A percentile compares a stretch with the other conserved stretches of the same genome.
Evolutionary conservation across 2,329 filamentous ascomycete genomes (phyloP).

Genomic region (Lecanoromycetidae sp.): DNA sequence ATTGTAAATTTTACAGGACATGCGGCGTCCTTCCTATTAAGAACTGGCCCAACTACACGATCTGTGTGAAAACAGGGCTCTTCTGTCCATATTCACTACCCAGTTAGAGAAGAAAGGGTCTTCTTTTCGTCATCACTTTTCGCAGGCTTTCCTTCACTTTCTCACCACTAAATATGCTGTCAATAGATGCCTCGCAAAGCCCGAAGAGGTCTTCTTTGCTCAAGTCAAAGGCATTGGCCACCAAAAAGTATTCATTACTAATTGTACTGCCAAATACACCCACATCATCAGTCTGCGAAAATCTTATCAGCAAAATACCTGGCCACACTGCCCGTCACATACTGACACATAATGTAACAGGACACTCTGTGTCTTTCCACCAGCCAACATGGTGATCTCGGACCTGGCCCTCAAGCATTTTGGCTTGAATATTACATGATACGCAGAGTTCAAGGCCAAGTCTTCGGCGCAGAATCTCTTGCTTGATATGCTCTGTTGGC

Average conservation of each 20-base stretch:
- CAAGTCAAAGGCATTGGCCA: conserved; percentile 57
- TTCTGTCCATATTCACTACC: too few relatives aligned
- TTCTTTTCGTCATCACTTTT: not conserved
- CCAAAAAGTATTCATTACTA: conserved; percentile 65
- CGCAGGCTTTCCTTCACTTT: conserved; percentile 36
- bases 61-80: too few relatives aligned
- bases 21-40: too few relatives aligned
- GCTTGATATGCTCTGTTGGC: conserved; percentile 49
- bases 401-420: conserved; percentile 55
- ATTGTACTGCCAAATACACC: conserved; percentile 66
- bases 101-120: too few relatives aligned
- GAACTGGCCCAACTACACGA: too few relatives aligned
- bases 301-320: not conserved
- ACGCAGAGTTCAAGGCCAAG: conserved; percentile 65
- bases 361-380: conserved; percentile 50
- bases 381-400: conserved; percentile 64
- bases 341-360: conserved; percentile 58
- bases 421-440: conserved; percentile 68
- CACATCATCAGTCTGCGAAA: conserved; percentile 62
- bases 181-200: conserved; percentile 49
- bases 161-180: conserved; percentile 54
- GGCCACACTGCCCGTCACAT: not conserved
- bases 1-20: too few relatives aligned
- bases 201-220: conserved; percentile 35
- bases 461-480: conserved; percentile 40